phyloP scores from a whole-genome alignment of 2,329 filamentous ascomycete species.

The Cladosporium austrohemisphaericum region DNA sequence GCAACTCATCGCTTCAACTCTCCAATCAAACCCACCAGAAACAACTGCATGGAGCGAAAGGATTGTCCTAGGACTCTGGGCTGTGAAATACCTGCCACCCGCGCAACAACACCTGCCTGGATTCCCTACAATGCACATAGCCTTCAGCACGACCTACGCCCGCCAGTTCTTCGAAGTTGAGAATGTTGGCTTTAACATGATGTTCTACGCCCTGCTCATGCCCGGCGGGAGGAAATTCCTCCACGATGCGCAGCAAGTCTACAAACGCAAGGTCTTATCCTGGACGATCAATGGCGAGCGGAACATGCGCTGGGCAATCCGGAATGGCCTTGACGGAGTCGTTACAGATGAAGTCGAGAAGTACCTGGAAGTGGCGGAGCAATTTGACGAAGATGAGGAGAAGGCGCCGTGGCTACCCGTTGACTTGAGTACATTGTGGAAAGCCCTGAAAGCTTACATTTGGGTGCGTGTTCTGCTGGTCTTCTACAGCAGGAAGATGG shows the following conservation, averaged over 20 bases:
- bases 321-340: slow-evolving; percentile 67
- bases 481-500: slow-evolving; percentile 7
- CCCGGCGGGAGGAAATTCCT: slow-evolving; percentile 66
- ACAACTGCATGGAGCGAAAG: slow-evolving; percentile 61
- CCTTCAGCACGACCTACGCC: slow-evolving; percentile 64
- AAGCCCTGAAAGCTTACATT: slow-evolving; percentile 5
- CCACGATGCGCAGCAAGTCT: slow-evolving; percentile 30
- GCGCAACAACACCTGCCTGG: slow-evolving; percentile 59
- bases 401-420: slow-evolving; percentile 28
- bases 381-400: slow-evolving; percentile 37
- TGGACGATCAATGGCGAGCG: slow-evolving; percentile 84
- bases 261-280: slow-evolving; percentile 62
- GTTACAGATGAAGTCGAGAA: slow-evolving; percentile 77
- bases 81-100: slow-evolving; percentile 66
- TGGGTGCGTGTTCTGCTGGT: slow-evolving; percentile 6
- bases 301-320: slow-evolving; percentile 78
- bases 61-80: slow-evolving; percentile 80
- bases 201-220: slow-evolving; percentile 64
- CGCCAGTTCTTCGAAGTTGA: slow-evolving; percentile 65
- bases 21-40: slow-evolving; percentile 49
- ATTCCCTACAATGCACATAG: slow-evolving; percentile 65
- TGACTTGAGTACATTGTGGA: slow-evolving; percentile 17
- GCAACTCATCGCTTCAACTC: slow-evolving; percentile 59
- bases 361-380: slow-evolving; percentile 59
- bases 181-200: slow-evolving; percentile 73